Evolutionary conservation across 148 eudicot species (phyloP), one percentile per base, ranked within the genome.

Genomic region (Gaultheria prostrata): DNA sequence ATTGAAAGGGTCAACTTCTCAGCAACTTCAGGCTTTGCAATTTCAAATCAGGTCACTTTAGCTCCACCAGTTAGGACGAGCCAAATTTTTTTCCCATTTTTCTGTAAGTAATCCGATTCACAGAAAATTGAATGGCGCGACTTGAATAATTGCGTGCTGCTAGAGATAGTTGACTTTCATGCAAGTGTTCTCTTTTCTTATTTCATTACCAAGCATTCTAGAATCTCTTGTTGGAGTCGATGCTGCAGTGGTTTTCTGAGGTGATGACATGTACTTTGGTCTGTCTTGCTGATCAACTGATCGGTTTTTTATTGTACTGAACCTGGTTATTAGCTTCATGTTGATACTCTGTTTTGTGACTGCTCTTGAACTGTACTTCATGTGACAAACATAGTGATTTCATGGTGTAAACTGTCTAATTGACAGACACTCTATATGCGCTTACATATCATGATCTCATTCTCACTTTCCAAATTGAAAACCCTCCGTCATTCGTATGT

Each of bases 391-490:
- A 14, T 43, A 30, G 15, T 26, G 32, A 33, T n/a, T 33, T 59
- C 39, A 4, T 20, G 21, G 28, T 57, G 32, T 79, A n/a, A 24
- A 79, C 20, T 59, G 9, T 17, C 45, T 24, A 15, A 48, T 43
- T 59, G 82, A 17, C 54, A n/a, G 53, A 43, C 35, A 17, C 30
- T 54, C 48, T 33, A 20, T 35, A 79, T 79, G 63, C 6, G 24
- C 9, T 7, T 24, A 39, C 65, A 33, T 63, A 61, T 80, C 59
- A 33, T 82, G 33, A 61, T 83, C 70, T 56, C 43, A 33, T 67
- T 61, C 65, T 61, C 39, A 21, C 28, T 43, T 78, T 70, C 65
- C 18, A 50, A 32, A 51, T 77, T 78, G 11, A 77, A 14, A 48
- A 30, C 67, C 20, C 4, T 61, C 1, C 32, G 0, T 70, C 33